Evolutionary conservation across 1,139 yeast species (phyloP), one percentile per base, ranked within the genome.

Genomic region (Candida freyschussii): DNA sequence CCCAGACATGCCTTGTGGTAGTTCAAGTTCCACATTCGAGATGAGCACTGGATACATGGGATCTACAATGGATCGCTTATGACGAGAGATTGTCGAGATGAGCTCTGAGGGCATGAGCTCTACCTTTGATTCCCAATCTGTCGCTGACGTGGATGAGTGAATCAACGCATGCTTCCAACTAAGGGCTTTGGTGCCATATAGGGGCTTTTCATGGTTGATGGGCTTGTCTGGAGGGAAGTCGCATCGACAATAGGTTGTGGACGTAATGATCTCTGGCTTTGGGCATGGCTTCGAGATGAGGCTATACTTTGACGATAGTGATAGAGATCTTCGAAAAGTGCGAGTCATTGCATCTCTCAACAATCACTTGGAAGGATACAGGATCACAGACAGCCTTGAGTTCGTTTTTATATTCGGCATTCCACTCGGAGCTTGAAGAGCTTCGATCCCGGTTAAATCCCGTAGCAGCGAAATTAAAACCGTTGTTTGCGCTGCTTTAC

Each of bases 151-250:
- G 0, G 63, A 63, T 3, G 75, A 69, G 15, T 74, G 56, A 8
- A 77, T 62, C 18, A 81, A 49, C 5, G 75, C 59, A 50, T 79
- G 84, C 40, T 75, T 76, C 65, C 72, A 69, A 11, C 73, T 70
- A 3, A 56, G 47, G 0, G 73, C 72, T 21, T 66, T 64, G 0
- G 87, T 72, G 9, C 67, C 65, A 20, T 61, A 55, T 15, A 78
- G 51, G 18, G 65, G 59, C 29, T 55, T 62, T 2, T 45, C 45
- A 33, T 38, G 49, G 44, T 73, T 67, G 21, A 76, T 67, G 22
- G 62, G 69, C 36, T 64, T 61, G 17, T 55, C 62, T 1, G 39
- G 32, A 1, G 77, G 74, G 24, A 71, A 63, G 15, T 52, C 50
- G 0, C 75, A 78, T 37, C 56, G 52, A 46, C 89, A 79, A 6